These are phyloP conservation scores for Parathielavia appendiculata DNA, from an alignment of 495 filamentous ascomycete genomes.

Conservation along the genomic window DNA sequence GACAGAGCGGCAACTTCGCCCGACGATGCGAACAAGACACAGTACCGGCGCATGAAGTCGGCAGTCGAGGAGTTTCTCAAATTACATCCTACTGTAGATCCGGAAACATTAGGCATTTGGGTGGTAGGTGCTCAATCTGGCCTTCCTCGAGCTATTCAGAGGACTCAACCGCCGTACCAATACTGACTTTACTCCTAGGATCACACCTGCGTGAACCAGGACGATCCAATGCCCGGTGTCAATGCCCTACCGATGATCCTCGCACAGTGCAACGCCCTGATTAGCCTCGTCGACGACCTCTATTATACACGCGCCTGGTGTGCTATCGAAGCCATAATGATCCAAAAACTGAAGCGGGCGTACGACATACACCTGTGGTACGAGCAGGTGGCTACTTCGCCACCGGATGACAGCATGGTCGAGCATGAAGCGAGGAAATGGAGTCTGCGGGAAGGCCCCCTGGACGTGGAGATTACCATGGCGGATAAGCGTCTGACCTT, in stretches of 20 bases:
- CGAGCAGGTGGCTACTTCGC: slow-evolving; percentile 14
- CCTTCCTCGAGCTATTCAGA: background rate
- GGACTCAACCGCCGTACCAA: too few relatives aligned
- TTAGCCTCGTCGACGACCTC: slow-evolving; percentile 21
- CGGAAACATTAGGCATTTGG: slow-evolving; percentile 24
- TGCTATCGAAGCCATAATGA: slow-evolving; percentile 24
- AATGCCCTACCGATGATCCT: slow-evolving; percentile 26
- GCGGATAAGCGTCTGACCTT: slow-evolving; percentile 22
- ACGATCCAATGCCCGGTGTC: slow-evolving; percentile 22
- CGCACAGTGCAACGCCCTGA: slow-evolving; percentile 28
- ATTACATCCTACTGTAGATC: slow-evolving; percentile 13
- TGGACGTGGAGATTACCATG: slow-evolving; percentile 14
- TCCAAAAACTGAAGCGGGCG: slow-evolving; percentile 12
- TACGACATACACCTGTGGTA: slow-evolving; percentile 23
- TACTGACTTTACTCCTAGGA: slow-evolving; percentile 15
- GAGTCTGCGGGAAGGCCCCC: background rate
- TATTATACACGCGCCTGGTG: slow-evolving; percentile 27
- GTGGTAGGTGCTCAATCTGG: slow-evolving; percentile 15
- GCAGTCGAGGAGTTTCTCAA: slow-evolving; percentile 23
- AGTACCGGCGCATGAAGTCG: slow-evolving; percentile 22
- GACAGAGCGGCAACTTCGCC: background rate
- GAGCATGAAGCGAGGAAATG: background rate
- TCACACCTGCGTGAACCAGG: slow-evolving; percentile 28
- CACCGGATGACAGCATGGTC: background rate
- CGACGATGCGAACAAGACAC: slow-evolving; percentile 3